These are phyloP conservation scores for Fusarium sp. DNA, from an alignment of 2,329 filamentous ascomycete genomes.

Conservation along the genomic window DNA sequence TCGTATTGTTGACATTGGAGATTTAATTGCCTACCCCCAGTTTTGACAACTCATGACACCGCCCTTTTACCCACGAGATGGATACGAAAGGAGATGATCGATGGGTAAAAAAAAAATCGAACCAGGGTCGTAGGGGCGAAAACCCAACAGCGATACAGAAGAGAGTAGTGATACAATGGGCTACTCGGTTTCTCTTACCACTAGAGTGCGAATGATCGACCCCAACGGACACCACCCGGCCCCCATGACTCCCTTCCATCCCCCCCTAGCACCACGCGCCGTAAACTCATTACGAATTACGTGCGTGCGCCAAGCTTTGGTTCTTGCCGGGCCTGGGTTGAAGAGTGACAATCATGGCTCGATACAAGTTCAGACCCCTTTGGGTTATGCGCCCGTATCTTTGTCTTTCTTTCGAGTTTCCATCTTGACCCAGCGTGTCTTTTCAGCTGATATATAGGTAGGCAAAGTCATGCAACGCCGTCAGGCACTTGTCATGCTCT, in stretches of 20 bases:
- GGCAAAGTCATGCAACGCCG: neutral
- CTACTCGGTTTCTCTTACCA: slow-evolving; percentile 27
- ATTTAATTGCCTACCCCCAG: neutral
- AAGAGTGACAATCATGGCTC: slow-evolving; percentile 32
- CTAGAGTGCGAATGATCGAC: slow-evolving; percentile 27
- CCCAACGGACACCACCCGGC: slow-evolving; percentile 3
- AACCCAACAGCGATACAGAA: neutral
- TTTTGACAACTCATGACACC: slow-evolving; percentile 11
- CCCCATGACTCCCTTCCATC: neutral
- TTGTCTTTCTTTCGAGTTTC: neutral
- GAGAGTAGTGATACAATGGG: slow-evolving; percentile 9
- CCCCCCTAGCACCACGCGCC: slow-evolving; percentile 25
- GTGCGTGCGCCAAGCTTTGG: slow-evolving; percentile 35
- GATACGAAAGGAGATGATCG: slow-evolving; percentile 8
- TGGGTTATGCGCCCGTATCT: slow-evolving; percentile 2
- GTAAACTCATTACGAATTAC: slow-evolving; percentile 23
- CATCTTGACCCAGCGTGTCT: neutral
- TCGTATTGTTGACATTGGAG: neutral
- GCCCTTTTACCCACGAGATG: slow-evolving; percentile 8
- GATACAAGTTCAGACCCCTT: slow-evolving; percentile 22
- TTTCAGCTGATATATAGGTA: neutral
- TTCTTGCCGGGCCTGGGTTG: slow-evolving; percentile 14
- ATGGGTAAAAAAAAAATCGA: slow-evolving; percentile 2
- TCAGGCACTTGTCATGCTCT: slow-evolving; percentile 13
- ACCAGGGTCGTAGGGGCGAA: neutral